These are phyloP conservation scores for Candida silvicultrix DNA, from an alignment of 805 yeast species.

Conservation along the genomic window DNA sequence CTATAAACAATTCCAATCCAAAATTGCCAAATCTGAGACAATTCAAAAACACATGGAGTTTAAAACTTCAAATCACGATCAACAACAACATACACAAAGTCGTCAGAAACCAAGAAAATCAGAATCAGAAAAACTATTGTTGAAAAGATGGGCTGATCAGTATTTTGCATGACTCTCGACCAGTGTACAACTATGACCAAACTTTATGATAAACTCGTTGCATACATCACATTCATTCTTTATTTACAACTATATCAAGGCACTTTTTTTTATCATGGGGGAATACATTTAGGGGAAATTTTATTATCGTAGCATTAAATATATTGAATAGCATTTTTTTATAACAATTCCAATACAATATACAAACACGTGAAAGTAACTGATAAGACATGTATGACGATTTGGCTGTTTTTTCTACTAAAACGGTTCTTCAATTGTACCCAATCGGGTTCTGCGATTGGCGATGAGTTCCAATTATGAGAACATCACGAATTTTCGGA, in stretches of 20 bases:
- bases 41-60: background rate
- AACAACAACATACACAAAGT: background rate
- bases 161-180: conserved; percentile 11
- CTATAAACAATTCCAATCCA: background rate
- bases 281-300: background rate
- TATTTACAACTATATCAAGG: background rate
- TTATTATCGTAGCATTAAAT: background rate
- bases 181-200: too few species aligned
- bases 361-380: too few species aligned
- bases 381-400: too few species aligned
- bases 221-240: background rate
- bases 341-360: too few species aligned
- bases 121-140: conserved; percentile 34
- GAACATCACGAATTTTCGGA: too few species aligned
- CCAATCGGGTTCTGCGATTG: too few species aligned
- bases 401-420: too few species aligned
- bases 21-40: background rate
- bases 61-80: background rate
- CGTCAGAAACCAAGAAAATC: conserved; percentile 11
- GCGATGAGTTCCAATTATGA: too few species aligned
- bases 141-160: conserved; percentile 44
- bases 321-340: background rate
- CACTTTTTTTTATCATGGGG: background rate
- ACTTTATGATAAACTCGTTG: background rate
- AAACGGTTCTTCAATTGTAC: too few species aligned